Evolutionary conservation across 805 yeast species (phyloP).

Genomic region (Metschnikowia kunwiensis): DNA sequence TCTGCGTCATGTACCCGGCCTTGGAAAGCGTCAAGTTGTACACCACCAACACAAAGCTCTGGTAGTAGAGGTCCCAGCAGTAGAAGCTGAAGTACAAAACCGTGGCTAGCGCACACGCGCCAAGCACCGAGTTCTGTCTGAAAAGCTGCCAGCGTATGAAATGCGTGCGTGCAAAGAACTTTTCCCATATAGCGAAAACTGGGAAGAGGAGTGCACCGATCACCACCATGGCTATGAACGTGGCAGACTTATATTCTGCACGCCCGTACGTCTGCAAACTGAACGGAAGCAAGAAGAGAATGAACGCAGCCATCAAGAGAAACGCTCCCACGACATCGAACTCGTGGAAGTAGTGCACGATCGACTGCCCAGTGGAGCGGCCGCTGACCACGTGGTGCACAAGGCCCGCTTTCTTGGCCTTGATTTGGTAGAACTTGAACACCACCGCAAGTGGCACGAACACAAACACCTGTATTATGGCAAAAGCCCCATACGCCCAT

Average conservation of each 20-base stretch:
- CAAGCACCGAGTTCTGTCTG: constrained; percentile 23
- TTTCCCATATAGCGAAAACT: constrained; percentile 20
- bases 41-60: constrained; percentile 1
- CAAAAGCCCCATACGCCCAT: constrained; percentile 31
- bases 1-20: constrained; percentile 4
- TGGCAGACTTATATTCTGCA: constrained; percentile 2
- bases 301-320: constrained; percentile 4
- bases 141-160: constrained; percentile 25
- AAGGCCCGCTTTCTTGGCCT: constrained; percentile 1
- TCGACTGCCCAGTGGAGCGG: neutral
- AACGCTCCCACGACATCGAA: constrained; percentile 1
- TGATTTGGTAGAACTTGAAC: constrained; percentile 2
- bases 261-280: constrained; percentile 1
- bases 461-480: constrained; percentile 2
- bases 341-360: constrained; percentile 5
- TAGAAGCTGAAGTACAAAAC: constrained; percentile 6
- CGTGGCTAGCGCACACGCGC: constrained; percentile 18
- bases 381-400: constrained; percentile 1
- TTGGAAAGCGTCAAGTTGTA: constrained; percentile 3
- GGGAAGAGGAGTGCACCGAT: constrained; percentile 4
- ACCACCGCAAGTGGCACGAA: constrained; percentile 3
- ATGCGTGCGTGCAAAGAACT: constrained; percentile 18
- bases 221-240: constrained; percentile 5
- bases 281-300: constrained; percentile 5
- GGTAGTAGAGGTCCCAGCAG: constrained; percentile 6